These are phyloP conservation scores for Pestalotiopsis sp. DNA, from an alignment of 2,329 filamentous ascomycete species.

Conservation along the genomic window DNA sequence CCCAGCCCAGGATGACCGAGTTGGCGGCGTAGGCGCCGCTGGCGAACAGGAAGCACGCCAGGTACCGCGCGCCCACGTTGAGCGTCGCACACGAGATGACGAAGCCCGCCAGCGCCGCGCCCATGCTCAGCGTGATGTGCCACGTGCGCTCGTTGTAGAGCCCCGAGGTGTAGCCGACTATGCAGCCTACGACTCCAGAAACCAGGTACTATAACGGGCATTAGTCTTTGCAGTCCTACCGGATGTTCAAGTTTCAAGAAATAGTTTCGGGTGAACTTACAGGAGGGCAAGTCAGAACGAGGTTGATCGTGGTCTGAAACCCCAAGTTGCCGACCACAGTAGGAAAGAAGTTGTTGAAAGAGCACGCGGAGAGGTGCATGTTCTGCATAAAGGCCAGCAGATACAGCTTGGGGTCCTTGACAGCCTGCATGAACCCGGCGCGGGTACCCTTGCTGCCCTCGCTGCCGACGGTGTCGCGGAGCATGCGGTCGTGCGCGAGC, in stretches of 20 bases:
- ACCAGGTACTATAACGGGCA: conserved; percentile 15
- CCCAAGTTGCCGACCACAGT: conserved; percentile 42
- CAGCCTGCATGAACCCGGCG: conserved; percentile 40
- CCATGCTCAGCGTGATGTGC: conserved; percentile 46
- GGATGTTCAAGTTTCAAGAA: conserved; percentile 25
- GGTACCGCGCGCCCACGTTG: conserved; percentile 31
- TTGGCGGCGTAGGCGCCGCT: conserved; percentile 39
- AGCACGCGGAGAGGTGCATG: conserved; percentile 34
- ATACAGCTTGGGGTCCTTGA: conserved; percentile 43
- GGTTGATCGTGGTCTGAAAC: conserved; percentile 42
- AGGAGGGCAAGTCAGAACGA: conserved; percentile 48
- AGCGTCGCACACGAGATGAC: conserved; percentile 31
- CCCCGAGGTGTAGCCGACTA: conserved; percentile 42
- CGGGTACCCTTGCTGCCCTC: conserved; percentile 32
- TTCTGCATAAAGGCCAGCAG: conserved; percentile 44
- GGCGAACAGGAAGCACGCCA: conserved; percentile 35
- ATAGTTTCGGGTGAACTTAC: not conserved
- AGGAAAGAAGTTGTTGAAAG: conserved; percentile 29
- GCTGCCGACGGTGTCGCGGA: conserved; percentile 31
- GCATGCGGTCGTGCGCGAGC: conserved; percentile 39
- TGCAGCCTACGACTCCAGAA: conserved; percentile 26
- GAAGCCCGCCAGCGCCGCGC: conserved; percentile 41
- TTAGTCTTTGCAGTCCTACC: not conserved
- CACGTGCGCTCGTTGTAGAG: conserved; percentile 47
- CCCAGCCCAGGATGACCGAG: conserved; percentile 43